These are phyloP conservation scores for Cicer pinnatifidum DNA, from an alignment of 306 rosid genomes.

Conservation along the genomic window DNA sequence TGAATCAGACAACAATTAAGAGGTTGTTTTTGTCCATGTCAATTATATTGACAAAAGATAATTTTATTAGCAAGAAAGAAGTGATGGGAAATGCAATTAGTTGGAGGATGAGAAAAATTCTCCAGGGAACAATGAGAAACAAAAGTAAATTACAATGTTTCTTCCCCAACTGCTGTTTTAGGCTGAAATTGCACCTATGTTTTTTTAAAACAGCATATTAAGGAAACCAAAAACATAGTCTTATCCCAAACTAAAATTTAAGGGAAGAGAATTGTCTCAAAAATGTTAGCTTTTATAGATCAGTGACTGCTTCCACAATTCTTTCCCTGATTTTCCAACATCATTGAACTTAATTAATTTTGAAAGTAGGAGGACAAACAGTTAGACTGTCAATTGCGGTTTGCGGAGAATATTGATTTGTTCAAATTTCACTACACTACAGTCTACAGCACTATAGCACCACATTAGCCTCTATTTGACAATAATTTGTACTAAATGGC, in stretches of 20 bases:
- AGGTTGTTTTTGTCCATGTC: background rate
- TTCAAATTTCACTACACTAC: no score
- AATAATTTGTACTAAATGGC: no score
- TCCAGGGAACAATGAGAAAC: background rate
- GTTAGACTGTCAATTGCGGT: background rate
- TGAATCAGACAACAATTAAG: background rate
- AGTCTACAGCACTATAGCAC: no score
- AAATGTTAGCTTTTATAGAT: background rate
- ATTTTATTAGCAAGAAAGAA: background rate
- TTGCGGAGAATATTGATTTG: no score
- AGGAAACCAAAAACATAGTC: background rate
- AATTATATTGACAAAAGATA: background rate
- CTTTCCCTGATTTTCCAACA: background rate
- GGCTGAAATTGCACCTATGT: background rate
- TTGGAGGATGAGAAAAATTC: background rate
- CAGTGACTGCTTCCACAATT: background rate
- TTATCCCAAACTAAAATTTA: background rate
- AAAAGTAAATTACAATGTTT: background rate
- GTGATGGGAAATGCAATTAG: constrained; percentile 2
- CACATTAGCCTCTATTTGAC: no score
- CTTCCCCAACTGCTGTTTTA: background rate
- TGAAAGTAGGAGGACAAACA: background rate
- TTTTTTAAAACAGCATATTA: background rate
- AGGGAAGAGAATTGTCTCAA: background rate
- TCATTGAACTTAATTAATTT: background rate